These are phyloP conservation scores for Ophiocordyceps unilateralis DNA, from an alignment of 2,329 filamentous ascomycete genomes.

Conservation along the genomic window DNA sequence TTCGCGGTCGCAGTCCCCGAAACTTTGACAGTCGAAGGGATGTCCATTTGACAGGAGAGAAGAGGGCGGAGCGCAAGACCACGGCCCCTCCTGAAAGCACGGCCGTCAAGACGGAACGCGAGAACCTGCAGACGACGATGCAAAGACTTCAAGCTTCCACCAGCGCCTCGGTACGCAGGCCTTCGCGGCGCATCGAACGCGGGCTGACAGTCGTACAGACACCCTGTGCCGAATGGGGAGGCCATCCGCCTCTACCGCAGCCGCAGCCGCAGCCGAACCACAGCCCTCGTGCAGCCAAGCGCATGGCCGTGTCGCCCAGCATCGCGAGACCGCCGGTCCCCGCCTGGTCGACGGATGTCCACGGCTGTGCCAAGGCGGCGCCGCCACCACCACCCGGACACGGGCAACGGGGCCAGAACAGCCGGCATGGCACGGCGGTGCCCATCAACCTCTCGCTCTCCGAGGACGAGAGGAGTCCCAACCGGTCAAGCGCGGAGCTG, in stretches of 20 bases:
- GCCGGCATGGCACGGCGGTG: slow-evolving; percentile 13
- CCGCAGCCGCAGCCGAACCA: slow-evolving; percentile 15
- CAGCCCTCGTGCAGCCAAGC: slow-evolving; percentile 32
- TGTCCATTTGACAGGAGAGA: slow-evolving; percentile 49
- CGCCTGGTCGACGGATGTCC: slow-evolving; percentile 24
- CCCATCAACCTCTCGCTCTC: slow-evolving; percentile 39
- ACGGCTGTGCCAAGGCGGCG: slow-evolving; percentile 7
- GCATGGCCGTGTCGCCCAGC: slow-evolving; percentile 33
- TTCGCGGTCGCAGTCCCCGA: slow-evolving; percentile 76
- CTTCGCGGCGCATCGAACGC: neutral
- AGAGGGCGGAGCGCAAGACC: slow-evolving; percentile 28
- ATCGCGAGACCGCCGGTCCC: slow-evolving; percentile 35
- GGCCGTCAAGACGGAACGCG: slow-evolving; percentile 16
- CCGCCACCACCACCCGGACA: slow-evolving; percentile 3
- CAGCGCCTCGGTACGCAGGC: slow-evolving; percentile 15
- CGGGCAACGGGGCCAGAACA: slow-evolving; percentile 6
- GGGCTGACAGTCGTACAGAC: slow-evolving; percentile 11
- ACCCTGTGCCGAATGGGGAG: slow-evolving; percentile 26
- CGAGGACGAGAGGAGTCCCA: slow-evolving; percentile 42
- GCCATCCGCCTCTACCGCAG: slow-evolving; percentile 17
- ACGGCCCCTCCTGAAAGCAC: slow-evolving; percentile 16
- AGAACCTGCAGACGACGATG: slow-evolving; percentile 11
- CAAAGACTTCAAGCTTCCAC: slow-evolving; percentile 16
- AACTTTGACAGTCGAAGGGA: slow-evolving; percentile 91
- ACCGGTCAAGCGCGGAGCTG: slow-evolving; percentile 29